Evolutionary conservation across 2,329 filamentous ascomycete species (phyloP), one percentile per base, ranked within the genome.

Genomic region (Colletotrichum eleusines): DNA sequence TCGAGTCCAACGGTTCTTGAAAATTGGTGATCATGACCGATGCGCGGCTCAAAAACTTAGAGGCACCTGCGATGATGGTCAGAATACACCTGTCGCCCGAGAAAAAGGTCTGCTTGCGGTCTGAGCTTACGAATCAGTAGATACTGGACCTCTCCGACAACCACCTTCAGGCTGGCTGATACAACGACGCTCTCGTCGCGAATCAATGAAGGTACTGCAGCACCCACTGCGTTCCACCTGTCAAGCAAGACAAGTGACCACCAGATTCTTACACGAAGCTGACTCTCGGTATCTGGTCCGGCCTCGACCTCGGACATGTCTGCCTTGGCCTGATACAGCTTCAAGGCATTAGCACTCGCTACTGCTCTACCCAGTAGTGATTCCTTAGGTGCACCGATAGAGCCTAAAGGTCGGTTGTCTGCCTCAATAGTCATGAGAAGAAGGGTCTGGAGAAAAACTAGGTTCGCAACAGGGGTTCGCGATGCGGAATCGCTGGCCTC

Each of bases 211-310:
- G 90, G 89, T 72, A 86, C 89, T 16, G 88, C 89, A 5, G 87
- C 91, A 28, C 89, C 90, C n/a, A 89, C 86, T 5, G 92, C 90
- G 76, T 93, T 89, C 90, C 91, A 94, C 20, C 91, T 87, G 76
- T 94, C 92, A 73, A 94, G 86, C 73, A 92, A 85, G 55, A 93
- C 87, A 42, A 94, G 81, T 18, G 89, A 88, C 89, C 90, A 93
- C 92, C 92, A 94, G 23, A 91, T 86, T 53, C 90, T 86, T 61
- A 90, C 83, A 1, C 86, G 86, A 5, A 93, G 81, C 23, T 88
- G 88, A 60, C 90, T 88, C 54, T 91, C 88, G 26, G 86, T 87
- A 76, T 93, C 89, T 2, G 82, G 76, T 63, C 91, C 88, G 12
- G 82, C 78, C 6, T 86, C 84, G 5, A 80, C 78, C 63, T 84